These are phyloP conservation scores for Cercospora sp. DNA, from an alignment of 2,329 filamentous ascomycete species.

Conservation along the genomic window DNA sequence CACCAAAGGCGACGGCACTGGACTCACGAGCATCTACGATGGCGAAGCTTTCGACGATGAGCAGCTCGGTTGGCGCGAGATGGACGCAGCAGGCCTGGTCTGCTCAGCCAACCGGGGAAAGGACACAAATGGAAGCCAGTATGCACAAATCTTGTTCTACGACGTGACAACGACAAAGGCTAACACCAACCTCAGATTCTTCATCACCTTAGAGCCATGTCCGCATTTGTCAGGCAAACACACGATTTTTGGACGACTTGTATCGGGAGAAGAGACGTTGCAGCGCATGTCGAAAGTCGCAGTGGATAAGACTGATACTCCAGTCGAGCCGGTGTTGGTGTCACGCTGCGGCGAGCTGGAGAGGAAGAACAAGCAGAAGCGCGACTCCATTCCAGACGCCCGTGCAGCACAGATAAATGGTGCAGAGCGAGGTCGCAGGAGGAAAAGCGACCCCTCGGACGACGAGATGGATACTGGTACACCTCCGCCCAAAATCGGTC, in stretches of 20 bases:
- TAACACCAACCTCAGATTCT: conserved; percentile 38
- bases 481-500: conserved; percentile 25
- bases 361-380: conserved; percentile 34
- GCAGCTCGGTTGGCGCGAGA: conserved; percentile 44
- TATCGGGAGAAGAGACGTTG: conserved; percentile 41
- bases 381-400: conserved; percentile 18
- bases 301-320: conserved; percentile 42
- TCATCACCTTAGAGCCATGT: conserved; percentile 44
- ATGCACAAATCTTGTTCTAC: conserved; percentile 18
- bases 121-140: conserved; percentile 45
- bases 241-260: conserved; percentile 44
- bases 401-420: conserved; percentile 1
- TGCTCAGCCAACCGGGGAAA: conserved; percentile 46
- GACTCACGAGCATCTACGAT: conserved; percentile 44
- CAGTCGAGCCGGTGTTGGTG: conserved; percentile 40
- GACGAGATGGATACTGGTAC: conserved; percentile 33
- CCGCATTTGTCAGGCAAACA: conserved; percentile 46
- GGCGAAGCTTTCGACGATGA: conserved; percentile 44
- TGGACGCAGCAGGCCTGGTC: conserved; percentile 44
- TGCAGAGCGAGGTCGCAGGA: conserved; percentile 32
- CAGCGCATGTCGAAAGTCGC: conserved; percentile 39
- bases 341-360: conserved; percentile 44
- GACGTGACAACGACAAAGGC: neutral
- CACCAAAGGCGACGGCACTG: conserved; percentile 44
- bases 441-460: conserved; percentile 33